Evolutionary conservation across 441 rosid genomes (phyloP), one percentile per base, ranked within the genome.

Genomic region (Mallotus repandus): DNA sequence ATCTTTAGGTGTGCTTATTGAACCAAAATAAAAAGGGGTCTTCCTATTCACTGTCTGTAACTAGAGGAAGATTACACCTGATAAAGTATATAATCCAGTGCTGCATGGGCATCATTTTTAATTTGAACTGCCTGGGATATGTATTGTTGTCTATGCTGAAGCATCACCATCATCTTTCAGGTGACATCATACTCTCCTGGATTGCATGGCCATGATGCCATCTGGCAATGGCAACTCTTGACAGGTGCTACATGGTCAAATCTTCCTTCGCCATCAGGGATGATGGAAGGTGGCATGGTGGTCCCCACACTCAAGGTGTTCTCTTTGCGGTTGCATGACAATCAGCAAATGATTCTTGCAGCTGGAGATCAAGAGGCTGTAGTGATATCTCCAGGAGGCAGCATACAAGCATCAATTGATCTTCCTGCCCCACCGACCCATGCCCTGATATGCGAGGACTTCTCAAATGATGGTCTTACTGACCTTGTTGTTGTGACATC

Each of bases 231-330:
- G 98, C 97, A 92, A 84, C 88, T 91, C 58, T 81, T 84, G 79
- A 91, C 98, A 0, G 98, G 86, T 68, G 99, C 97, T 10, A 91
- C 98, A 41, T 92, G 98, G 98, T 88, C 97, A 25, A 96, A 96
- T 77, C 93, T 92, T 57, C 98, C 98, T 10, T 92, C 98, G 29
- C 94, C 98, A 43, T 83, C 98, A 0, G 98, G 98, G 70, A 84
- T 92, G 92, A 86, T 84, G 82, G 99, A 94, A 76, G 86, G 88
- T 7, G 87, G 91, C 63, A 81, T 56, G 5, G 95, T 88, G 75
- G 92, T 94, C 66, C 98, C 99, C 25, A 96, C 98, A 25, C 81
- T 94, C 53, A 91, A 89, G 84, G 81, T 95, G 3, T 86, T 96
- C 82, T 77, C 95, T 4, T 74, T 96, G 76, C 91, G 92, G 1